Evolutionary conservation across 2,329 filamentous ascomycete species (phyloP).

Genomic region (Nannizziopsis barbatae): DNA sequence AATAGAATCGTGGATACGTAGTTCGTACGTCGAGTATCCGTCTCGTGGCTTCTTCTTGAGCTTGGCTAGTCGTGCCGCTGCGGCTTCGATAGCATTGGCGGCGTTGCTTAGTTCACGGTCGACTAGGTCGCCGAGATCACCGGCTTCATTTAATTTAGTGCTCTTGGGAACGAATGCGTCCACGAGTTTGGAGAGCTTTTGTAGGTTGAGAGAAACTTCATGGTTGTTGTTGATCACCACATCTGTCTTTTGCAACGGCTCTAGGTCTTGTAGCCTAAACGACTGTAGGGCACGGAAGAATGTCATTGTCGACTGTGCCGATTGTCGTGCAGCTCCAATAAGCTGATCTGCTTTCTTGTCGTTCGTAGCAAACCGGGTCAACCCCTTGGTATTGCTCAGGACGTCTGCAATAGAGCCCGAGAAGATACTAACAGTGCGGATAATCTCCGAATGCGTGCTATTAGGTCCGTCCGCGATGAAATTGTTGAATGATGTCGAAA

Average conservation of each 20-base stretch:
- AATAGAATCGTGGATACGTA: conserved; percentile 91
- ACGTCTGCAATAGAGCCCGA: conserved; percentile 85
- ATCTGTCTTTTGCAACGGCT: conserved; percentile 84
- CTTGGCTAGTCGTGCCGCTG: conserved; percentile 77
- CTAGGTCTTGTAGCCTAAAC: conserved; percentile 82
- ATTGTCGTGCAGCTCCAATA: conserved; percentile 68
- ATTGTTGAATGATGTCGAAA: conserved; percentile 95
- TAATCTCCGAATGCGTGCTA: conserved; percentile 78
- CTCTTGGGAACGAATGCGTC: conserved; percentile 85
- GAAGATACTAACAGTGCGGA: conserved; percentile 84
- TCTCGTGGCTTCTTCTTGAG: conserved; percentile 95
- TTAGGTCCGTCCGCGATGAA: conserved; percentile 95
- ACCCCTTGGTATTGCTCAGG: conserved; percentile 89
- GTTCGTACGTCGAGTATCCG: conserved; percentile 88
- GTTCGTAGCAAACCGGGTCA: conserved; percentile 83
- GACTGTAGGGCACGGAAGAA: conserved; percentile 94
- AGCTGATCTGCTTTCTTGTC: conserved; percentile 88
- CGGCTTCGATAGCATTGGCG: conserved; percentile 87
- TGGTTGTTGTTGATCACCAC: conserved; percentile 97
- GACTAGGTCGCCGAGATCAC: conserved; percentile 85
- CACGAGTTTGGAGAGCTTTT: conserved; percentile 84
- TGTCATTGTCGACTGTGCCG: conserved; percentile 75
- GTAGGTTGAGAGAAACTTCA: conserved; percentile 86
- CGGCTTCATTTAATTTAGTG: conserved; percentile 63
- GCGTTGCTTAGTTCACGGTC: conserved; percentile 87